Base-by-base conservation (phyloP, 768 basidiomycete species). In the Boletus pseudo-olivaceus region DNA sequence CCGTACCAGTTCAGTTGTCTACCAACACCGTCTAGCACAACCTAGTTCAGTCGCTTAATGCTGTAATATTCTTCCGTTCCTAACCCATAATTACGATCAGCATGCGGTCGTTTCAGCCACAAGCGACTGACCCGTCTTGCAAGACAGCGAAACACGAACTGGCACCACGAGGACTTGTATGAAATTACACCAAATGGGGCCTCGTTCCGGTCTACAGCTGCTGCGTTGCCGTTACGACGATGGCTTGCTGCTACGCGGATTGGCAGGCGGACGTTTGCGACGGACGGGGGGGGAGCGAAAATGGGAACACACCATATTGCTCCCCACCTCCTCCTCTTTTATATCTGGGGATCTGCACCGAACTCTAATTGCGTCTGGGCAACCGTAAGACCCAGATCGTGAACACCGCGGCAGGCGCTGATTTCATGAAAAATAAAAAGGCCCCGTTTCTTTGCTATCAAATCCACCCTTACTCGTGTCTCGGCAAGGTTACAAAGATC, bases 401-500 rank as follows among this genome's bases (percentile, higher is more conserved):
- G 44, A 66, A 68, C 62, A 66, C 70, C 70, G 68, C 68, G 62
- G 61, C 57, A 61, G 54, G 55, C 56, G 55, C 54, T 60, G 61
- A 64, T 62, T 54, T 63, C 62, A 62, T 64, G 58, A 62, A 62
- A 65, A 62, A 59, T 41, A 60, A 61, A 69, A 69, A 63, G 56
- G 58, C 50, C 59, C 68, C 54, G 47, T 69, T 60, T 61, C 51
- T 61, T 56, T 65, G 50, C 65, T 69, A 65, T 71, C 67, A 67
- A 56, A 37, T 57, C 38, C 37, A 51, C 53, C 49, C 68, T 63
- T 43, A 57, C 47, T 69, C 59, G 60, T 61, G 61, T 59, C 66
- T 69, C 62, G 60, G 58, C 62, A 67, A 58, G 45, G 44, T 30
- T 60, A 47, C 56, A 67, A 45, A 56, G 62, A 64, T 68, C 64